Conservation (phyloP, 129 eudicot genomes). For the Arctium lappa region DNA sequence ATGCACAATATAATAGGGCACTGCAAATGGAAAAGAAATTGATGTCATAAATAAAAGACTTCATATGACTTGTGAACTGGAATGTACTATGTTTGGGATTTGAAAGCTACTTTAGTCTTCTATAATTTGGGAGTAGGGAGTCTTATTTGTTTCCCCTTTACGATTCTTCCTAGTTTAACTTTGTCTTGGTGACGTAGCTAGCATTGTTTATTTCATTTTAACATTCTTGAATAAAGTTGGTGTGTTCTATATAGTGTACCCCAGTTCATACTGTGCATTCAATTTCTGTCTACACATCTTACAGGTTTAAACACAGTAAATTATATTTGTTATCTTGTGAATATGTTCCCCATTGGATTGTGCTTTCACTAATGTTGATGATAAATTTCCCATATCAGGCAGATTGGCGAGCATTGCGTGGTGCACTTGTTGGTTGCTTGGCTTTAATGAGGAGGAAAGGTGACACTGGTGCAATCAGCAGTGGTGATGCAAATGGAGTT, state of each 20-base stretch:
- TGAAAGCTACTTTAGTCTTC: no score
- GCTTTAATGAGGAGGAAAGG: constrained; percentile 75
- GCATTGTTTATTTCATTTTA: background rate
- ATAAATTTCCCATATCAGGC: constrained; percentile 50
- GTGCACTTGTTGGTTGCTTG: constrained; percentile 95
- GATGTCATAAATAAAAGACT: no score
- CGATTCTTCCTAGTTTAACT: no score
- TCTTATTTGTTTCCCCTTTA: no score
- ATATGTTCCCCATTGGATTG: background rate
- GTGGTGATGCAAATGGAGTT: constrained; percentile 57
- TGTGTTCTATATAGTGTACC: background rate
- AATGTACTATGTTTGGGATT: no score
- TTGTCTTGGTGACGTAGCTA: background rate
- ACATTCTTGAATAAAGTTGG: background rate
- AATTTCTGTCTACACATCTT: background rate
- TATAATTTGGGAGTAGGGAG: no score
- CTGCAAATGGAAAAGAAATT: no score
- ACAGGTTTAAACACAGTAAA: background rate
- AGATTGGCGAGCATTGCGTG: constrained; percentile 95
- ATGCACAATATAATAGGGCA: no score
- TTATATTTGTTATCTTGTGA: background rate
- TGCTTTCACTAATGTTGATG: constrained; percentile 15
- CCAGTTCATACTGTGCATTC: background rate
- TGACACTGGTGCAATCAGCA: constrained; percentile 49
- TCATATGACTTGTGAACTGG: no score